Evolutionary conservation across 768 basidiomycete species (phyloP).

Genomic region (Lanmaoa pseudosensibilis): DNA sequence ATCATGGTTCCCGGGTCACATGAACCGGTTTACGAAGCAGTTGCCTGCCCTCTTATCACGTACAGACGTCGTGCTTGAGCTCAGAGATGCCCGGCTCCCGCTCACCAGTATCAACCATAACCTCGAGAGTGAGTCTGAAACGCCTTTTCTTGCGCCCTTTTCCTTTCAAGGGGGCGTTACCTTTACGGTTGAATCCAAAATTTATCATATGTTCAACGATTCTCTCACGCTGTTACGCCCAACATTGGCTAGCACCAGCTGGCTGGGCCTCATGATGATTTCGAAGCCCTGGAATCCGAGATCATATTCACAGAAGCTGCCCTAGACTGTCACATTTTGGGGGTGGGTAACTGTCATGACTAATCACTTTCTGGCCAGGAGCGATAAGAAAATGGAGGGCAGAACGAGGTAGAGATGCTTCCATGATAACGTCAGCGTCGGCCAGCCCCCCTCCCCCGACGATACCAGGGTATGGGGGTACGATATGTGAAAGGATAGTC

Average conservation of each 20-base stretch:
- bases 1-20: conserved; percentile 97
- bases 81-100: conserved; percentile 89
- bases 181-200: not conserved
- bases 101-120: conserved; percentile 91
- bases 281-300: conserved; percentile 11
- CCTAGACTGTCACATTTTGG: conserved; percentile 10
- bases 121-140: conserved; percentile 65
- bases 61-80: conserved; percentile 91
- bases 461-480: conserved; percentile 26
- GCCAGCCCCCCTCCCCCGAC: conserved; percentile 10
- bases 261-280: conserved; percentile 12
- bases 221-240: conserved; percentile 24
- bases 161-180: not conserved
- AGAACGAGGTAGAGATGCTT: conserved; percentile 60
- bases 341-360: conserved; percentile 12
- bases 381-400: conserved; percentile 67
- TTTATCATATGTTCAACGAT: conserved; percentile 16
- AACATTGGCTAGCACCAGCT: conserved; percentile 9
- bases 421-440: conserved; percentile 39
- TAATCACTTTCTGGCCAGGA: conserved; percentile 40
- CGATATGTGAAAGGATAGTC: conserved; percentile 78
- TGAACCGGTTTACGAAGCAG: conserved; percentile 81
- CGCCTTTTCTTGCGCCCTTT: not conserved
- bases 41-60: conserved; percentile 75
- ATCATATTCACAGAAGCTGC: conserved; percentile 12